Evolutionary conservation across 1,284 basidiomycete genomes (phyloP), one percentile per base, ranked within the genome.

Genomic region (Ganoderma sinense): DNA sequence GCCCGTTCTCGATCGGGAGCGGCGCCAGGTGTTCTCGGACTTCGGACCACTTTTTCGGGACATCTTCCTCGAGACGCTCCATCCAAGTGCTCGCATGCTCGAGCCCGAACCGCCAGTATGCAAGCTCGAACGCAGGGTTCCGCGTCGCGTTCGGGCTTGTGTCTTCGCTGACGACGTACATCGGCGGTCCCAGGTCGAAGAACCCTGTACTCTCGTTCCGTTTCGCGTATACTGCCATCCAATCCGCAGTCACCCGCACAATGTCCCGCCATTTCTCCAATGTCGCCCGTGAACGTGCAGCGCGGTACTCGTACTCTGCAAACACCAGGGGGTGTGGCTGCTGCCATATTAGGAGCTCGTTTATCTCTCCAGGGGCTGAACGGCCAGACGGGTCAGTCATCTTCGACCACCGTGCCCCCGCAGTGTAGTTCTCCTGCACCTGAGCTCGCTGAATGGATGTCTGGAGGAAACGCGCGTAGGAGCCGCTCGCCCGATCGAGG

Each of bases 291-390:
- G 80, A 83, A 0, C 82, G 81, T 55, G 83, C 84, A 2, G 83
- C 82, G 45, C 87, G 85, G 70, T 87, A 88, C 73, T 88, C 86
- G 80, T 89, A 88, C 71, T 85, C 80, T 0, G 89, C 88, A 74
- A 90, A 89, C 4, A 89, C 78, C 51, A 90, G 79, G 1, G 88
- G 87, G 75, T 89, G 88, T 0, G 85, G 84, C 74, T 89, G 88
- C 73, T 89, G 85, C 88, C 88, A 90, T 70, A 90, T 87, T 41
- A 89, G 82, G 10, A 90, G 82, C 73, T 89, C 87, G 80, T 90
- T 90, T 72, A 90, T 89, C 73, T 89, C 81, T 1, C 88, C 88
- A 0, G 88, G 88, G 0, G 87, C 81, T 7, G 86, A 87, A 20
- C 88, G 84, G 0, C 89, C 88, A 0, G 84, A 81, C 0, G 88